Evolutionary conservation across 2,329 filamentous ascomycete species (phyloP), one percentile per base, ranked within the genome.

Genomic region (Colletotrichum simmondsii): DNA sequence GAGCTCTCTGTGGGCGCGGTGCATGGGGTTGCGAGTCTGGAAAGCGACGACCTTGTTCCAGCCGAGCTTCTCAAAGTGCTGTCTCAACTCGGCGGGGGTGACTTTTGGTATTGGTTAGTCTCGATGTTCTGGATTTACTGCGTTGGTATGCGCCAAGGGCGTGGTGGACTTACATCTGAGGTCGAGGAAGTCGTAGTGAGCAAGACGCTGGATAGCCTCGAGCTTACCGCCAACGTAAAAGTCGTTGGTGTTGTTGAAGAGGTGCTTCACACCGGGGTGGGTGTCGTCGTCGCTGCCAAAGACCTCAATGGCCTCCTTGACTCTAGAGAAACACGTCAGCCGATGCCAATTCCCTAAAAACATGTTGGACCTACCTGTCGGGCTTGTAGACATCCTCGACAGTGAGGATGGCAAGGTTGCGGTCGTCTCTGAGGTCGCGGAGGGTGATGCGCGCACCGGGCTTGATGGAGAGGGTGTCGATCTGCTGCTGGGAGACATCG

Each of bases 1-100:
- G 84, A 99, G 88, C 88, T 99, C 97, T 86, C 97, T 92, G 87
- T 99, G 97, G 83, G 97, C 97, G 80, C 97, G 94, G 89, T 99
- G 97, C 97, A 99, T 99, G 78, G 97, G 97, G 87, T 99, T 99
- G 84, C 95, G 89, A 76, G 97, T 99, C 90, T 99, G 97, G 93
- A 99, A 99, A 81, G 97, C 97, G 76, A 99, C 97, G 78, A 99
- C 96, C 84, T 93, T 93, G 84, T 94, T 92, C 97, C 97, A 99
- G 86, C 97, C 97, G 79, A 99, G 95, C 91, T 99, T 99, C 90
- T 98, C 97, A 82, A 99, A 99, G 89, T 98, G 96, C 76, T 94
- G 88, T 79, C 97, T 94, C 79, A 99, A 90, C 87, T 99, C 97
- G 61, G 97, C 93, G 76, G 97, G 97, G 12, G 97, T 97, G 87